Base-by-base conservation (phyloP, 192 early-diverging fungal genomes). In the Diversispora epigaea region DNA sequence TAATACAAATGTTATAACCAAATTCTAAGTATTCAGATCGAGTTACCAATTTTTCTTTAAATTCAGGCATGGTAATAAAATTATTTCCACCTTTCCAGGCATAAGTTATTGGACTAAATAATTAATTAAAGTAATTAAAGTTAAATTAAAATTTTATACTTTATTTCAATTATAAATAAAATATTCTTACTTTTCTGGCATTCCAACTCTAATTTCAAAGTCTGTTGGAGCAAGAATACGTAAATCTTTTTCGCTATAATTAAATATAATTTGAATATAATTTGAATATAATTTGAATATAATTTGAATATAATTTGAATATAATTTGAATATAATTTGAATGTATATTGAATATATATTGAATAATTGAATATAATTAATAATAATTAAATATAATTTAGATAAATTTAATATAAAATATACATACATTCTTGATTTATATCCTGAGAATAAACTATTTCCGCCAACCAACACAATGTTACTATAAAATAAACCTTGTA, bases 381-480 rank as follows among this genome's bases (percentile, higher is more conserved):
- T 6, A 73, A 64, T 45, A 4, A 63, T 3, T 3, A 40, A 32
- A 12, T 8, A 61, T 15, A 5, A 8, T 60, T 44, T 14, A 47
- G 9, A 56, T 39, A 52, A 58, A 41, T n/a, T n/a, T n/a, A n/a
- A n/a, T n/a, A 60, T 4, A 22, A 22, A 44, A 1, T n/a, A 63
- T 50, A 21, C 66, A 14, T 81, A 90, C 88, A 93, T 75, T 60
- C 91, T 81, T 32, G 86, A 79, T 68, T 77, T 82, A 66, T 86
- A 88, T 55, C 91, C 91, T n/a, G 83, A 83, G 15, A 93, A 78
- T 32, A 78, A 77, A 10, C 84, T 82, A 73, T 90, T 91, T 15
- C 91, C 91, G n/a, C 91, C 91, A 8, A 88, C 80, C 21, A 93
- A 62, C 8, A 92, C 77, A 19, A 93, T 82, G 76, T 93, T 92